Percentiles rank a stretch among this genome's conserved stretches.
Conservation (phyloP, 371 early-diverging fungal genomes). For the Smittium culicis region DNA sequence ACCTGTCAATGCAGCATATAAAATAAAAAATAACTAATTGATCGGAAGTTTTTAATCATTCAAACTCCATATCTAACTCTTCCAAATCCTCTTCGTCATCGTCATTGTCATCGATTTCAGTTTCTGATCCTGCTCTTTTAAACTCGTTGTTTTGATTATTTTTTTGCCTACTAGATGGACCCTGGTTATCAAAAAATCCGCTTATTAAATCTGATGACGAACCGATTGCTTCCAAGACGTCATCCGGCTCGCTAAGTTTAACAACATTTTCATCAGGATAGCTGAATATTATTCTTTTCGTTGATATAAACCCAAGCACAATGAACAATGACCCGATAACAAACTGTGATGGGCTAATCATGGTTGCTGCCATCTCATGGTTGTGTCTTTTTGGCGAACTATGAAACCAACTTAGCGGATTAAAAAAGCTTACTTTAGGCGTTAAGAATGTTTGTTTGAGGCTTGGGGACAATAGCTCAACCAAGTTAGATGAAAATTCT, state of each 20-base stretch:
- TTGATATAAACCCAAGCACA: slow-evolving; percentile 1
- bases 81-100: slow-evolving; percentile 13
- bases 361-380: neutral
- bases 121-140: neutral
- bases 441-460: neutral
- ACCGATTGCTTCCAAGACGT: neutral
- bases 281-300: neutral
- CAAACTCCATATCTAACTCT: slow-evolving; percentile 7
- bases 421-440: neutral
- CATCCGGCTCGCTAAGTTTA: neutral
- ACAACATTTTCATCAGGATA: neutral
- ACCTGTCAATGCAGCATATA: no score
- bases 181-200: neutral
- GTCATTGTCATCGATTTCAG: slow-evolving; percentile 9
- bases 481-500: neutral
- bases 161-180: neutral
- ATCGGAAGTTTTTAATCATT: neutral
- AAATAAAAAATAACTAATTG: neutral
- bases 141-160: neutral
- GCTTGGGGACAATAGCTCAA: neutral
- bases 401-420: neutral
- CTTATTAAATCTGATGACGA: slow-evolving; percentile 7
- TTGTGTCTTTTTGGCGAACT: neutral
- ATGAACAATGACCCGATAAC: neutral
- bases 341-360: neutral